These are phyloP conservation scores for Eucalyptus pauciflora DNA, from an alignment of 345 rosid species.

Conservation along the genomic window DNA sequence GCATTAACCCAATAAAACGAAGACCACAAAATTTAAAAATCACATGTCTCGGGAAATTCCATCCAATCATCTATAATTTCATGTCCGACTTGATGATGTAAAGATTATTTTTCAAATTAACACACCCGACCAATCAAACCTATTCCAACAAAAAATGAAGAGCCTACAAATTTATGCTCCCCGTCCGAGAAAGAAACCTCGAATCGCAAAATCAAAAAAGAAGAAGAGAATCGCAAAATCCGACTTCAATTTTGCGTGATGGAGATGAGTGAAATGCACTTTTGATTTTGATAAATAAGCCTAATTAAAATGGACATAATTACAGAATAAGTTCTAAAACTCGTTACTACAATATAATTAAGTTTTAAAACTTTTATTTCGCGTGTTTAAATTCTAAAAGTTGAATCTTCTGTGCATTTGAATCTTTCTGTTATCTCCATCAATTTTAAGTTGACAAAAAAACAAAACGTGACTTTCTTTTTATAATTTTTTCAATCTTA, in stretches of 20 bases:
- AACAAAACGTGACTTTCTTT: background rate
- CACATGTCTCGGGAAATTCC: background rate
- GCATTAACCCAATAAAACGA: background rate
- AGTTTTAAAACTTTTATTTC: background rate
- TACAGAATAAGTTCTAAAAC: background rate
- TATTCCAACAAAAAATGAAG: background rate
- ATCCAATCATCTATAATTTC: background rate
- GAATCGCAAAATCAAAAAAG: background rate
- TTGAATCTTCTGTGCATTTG: background rate
- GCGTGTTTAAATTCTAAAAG: background rate
- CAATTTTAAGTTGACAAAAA: background rate
- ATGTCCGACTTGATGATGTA: background rate
- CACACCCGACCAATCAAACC: background rate
- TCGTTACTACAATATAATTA: background rate
- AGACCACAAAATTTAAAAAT: background rate
- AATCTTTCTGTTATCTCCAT: background rate
- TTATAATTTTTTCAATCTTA: background rate
- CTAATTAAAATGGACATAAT: background rate
- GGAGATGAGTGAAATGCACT: background rate
- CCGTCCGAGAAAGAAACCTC: background rate
- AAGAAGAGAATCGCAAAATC: background rate
- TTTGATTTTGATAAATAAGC: background rate
- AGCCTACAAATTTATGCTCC: background rate
- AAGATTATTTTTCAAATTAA: background rate
- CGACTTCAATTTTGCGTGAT: background rate